Percentiles rank a stretch among this genome's conserved stretches.
Evolutionary conservation across 2,329 filamentous ascomycete genomes (phyloP).

Genomic region (Daldinia sp.): DNA sequence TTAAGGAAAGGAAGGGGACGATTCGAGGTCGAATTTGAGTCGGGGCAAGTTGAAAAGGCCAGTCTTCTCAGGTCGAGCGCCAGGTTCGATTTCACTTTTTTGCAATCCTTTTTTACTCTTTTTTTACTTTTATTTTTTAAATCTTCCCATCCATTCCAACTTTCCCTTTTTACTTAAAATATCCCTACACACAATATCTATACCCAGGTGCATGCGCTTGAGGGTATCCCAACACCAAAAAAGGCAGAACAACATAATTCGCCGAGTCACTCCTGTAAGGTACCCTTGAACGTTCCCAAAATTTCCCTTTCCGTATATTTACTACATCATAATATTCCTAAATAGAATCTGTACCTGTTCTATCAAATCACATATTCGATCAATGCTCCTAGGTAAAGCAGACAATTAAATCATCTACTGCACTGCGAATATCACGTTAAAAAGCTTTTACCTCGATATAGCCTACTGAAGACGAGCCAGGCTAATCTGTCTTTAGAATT

Average conservation of each 20-base stretch:
- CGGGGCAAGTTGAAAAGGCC: background rate
- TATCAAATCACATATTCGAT: background rate
- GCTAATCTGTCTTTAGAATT: background rate
- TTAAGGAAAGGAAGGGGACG: slow-evolving; percentile 3
- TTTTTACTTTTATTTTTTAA: background rate
- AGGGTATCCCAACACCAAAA: background rate
- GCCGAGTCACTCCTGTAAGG: too few species aligned
- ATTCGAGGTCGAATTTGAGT: background rate
- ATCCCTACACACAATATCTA: background rate
- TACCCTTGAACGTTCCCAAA: too few species aligned
- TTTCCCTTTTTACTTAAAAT: background rate
- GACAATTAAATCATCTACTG: background rate
- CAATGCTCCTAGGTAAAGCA: background rate
- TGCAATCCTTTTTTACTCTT: background rate
- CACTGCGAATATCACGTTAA: background rate
- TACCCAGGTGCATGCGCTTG: background rate
- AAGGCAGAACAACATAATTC: too few species aligned
- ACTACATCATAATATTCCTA: too few species aligned
- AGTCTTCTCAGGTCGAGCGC: background rate
- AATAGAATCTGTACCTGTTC: too few species aligned
- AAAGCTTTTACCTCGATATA: too few species aligned
- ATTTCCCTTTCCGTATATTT: background rate
- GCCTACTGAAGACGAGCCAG: background rate
- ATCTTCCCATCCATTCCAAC: too few species aligned
- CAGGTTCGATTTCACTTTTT: background rate